Base-by-base conservation (phyloP, 441 rosid species). In the Adansonia gregorii region DNA sequence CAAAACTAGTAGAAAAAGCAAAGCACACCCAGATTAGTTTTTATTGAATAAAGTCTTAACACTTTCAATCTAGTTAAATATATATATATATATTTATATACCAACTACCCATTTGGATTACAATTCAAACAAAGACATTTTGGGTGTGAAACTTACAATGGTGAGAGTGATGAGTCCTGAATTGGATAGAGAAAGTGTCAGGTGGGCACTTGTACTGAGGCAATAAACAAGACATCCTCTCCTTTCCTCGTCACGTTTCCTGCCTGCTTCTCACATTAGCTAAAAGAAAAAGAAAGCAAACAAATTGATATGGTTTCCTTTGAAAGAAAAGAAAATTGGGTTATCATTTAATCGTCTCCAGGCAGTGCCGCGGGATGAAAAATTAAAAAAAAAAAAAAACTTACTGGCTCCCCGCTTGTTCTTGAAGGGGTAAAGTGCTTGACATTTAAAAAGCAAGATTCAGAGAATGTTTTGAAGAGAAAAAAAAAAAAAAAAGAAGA, bases 131-230 rank as follows among this genome's bases (percentile, higher is more conserved):
- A 46, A 60, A 45, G 68, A 31, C 43, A 77, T 35, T 22, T 15
- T 27, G 5, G 31, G 60, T 5, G 11, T 45, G 45, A 46, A 63
- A 60, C 66, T 59, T 43, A 72, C 76, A 78, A 59, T 75, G 69
- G 78, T 79, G 76, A 58, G 81, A 79, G 63, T 73, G 81, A 81
- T 82, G 87, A 81, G 88, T 66, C 78, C 87, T 86, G 87, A 91
- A 87, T 58, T 92, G 93, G 80, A 88, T 72, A 82, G 89, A 85
- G 86, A 95, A 88, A 24, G 86, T 77, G 83, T 88, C 95, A 14
- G 98, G 97, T 39, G 87, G 97, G 82, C 98, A 94, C 91, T 92
- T 95, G 88, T 94, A 91, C 85, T 89, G 97, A 6, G 95, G 98
- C 78, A 96, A 84, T 39, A 96, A 87, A 87, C 95, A 94, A 81